These are phyloP conservation scores for Cyclanthera cordifolia DNA, from an alignment of 306 rosid species.

Conservation along the genomic window DNA sequence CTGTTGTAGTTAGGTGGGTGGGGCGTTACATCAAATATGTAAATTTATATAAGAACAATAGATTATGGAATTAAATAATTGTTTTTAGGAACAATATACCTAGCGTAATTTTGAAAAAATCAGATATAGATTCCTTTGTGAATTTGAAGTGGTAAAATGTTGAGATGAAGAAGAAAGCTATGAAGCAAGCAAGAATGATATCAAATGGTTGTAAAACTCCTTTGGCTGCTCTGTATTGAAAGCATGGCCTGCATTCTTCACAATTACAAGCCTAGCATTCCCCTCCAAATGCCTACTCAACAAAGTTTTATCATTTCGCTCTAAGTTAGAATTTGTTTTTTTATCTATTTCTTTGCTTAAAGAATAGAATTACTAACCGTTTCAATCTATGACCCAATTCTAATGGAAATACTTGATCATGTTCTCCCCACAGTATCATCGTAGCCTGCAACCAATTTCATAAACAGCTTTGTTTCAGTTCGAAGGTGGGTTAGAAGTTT, in stretches of 20 bases:
- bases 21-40: neutral
- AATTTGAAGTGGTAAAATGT: neutral
- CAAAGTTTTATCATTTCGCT: neutral
- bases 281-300: slow-evolving; percentile 54
- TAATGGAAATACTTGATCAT: slow-evolving; percentile 55
- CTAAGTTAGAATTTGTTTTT: neutral
- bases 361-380: slow-evolving; percentile 24
- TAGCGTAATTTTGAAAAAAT: too few species aligned
- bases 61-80: too few species aligned
- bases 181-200: slow-evolving; percentile 33
- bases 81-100: too few species aligned
- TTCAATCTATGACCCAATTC: slow-evolving; percentile 61
- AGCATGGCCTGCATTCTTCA: slow-evolving; percentile 71
- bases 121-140: too few species aligned
- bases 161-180: slow-evolving; percentile 2
- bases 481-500: too few species aligned
- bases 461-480: neutral
- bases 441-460: slow-evolving; percentile 35
- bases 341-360: neutral
- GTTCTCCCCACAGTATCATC: slow-evolving; percentile 76
- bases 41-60: too few species aligned
- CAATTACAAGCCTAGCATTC: slow-evolving; percentile 47
- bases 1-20: neutral
- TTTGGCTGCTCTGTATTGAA: slow-evolving; percentile 39
- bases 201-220: slow-evolving; percentile 46